Evolutionary conservation across 768 basidiomycete species (phyloP).

Genomic region (Termitomyces sp.): DNA sequence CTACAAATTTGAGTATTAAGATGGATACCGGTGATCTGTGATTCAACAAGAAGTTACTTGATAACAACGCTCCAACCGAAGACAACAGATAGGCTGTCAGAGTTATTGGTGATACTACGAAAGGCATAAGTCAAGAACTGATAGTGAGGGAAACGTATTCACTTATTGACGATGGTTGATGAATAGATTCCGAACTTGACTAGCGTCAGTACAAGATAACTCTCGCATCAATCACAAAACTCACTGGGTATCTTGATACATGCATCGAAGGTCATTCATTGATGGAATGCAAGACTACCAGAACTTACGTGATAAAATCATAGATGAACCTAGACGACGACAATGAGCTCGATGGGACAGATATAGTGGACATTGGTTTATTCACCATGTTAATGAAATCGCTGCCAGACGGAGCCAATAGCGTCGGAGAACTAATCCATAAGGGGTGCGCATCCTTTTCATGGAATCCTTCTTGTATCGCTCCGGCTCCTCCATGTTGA

Average conservation of each 20-base stretch:
- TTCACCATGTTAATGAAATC: conserved; percentile 72
- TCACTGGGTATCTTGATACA: conserved; percentile 55
- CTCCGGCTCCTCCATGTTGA: conserved; percentile 78
- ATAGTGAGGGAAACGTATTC: conserved; percentile 11
- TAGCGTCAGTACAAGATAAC: background rate
- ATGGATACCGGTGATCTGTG: background rate
- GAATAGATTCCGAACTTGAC: conserved; percentile 77
- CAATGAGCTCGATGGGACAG: background rate
- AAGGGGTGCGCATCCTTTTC: conserved; percentile 72
- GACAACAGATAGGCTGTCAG: conserved; percentile 49
- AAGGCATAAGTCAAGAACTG: background rate
- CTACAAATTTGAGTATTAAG: conserved; percentile 19
- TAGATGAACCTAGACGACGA: background rate
- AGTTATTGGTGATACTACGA: conserved; percentile 54
- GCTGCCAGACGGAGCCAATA: conserved; percentile 78
- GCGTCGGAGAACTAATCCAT: conserved; percentile 68
- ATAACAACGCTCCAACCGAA: conserved; percentile 87
- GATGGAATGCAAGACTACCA: background rate
- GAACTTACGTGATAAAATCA: conserved; percentile 33
- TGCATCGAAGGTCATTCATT: background rate
- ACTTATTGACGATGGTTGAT: conserved; percentile 70
- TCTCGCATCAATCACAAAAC: conserved; percentile 19
- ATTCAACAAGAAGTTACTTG: conserved; percentile 45
- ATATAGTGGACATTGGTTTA: conserved; percentile 2
- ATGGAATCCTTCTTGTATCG: conserved; percentile 76